Evolutionary conservation across 768 basidiomycete genomes (phyloP).

Genomic region (Leccinum rimulosum): DNA sequence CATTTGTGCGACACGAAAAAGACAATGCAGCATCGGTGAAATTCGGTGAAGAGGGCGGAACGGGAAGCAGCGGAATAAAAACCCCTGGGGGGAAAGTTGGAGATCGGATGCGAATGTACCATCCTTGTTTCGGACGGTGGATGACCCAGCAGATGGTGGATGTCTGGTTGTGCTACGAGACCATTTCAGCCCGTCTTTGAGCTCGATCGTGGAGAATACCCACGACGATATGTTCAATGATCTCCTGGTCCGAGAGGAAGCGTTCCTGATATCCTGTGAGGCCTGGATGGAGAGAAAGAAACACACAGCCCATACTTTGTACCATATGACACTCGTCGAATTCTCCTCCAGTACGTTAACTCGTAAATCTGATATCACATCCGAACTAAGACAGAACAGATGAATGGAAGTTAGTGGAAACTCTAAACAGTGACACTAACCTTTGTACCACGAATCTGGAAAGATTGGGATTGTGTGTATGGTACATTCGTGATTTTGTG

Average conservation of each 20-base stretch:
- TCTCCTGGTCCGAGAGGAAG: constrained; percentile 69
- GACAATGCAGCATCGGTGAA: constrained; percentile 51
- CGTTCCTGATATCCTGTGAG: constrained; percentile 54
- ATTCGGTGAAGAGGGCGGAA: constrained; percentile 44
- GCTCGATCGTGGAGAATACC: constrained; percentile 24
- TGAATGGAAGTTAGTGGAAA: neutral
- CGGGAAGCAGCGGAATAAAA: constrained; percentile 53
- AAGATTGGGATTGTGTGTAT: constrained; percentile 29
- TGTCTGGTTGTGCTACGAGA: constrained; percentile 60
- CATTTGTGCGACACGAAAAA: constrained; percentile 52
- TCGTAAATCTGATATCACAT: constrained; percentile 68
- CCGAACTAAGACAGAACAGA: constrained; percentile 48
- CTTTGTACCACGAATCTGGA: constrained; percentile 32
- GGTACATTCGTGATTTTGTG: constrained; percentile 17
- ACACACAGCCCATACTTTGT: constrained; percentile 49
- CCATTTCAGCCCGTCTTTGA: neutral
- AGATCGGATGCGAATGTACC: constrained; percentile 78
- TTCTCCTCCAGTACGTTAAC: constrained; percentile 61
- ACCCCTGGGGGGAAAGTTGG: constrained; percentile 65
- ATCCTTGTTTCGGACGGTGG: constrained; percentile 76
- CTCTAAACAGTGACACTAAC: constrained; percentile 10
- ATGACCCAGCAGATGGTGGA: constrained; percentile 70
- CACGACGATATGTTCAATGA: constrained; percentile 72
- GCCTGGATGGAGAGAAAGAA: neutral
- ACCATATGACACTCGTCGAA: constrained; percentile 63